phyloP scores from a whole-genome alignment of 2,329 filamentous ascomycete species.

The Onygenales sp. region DNA sequence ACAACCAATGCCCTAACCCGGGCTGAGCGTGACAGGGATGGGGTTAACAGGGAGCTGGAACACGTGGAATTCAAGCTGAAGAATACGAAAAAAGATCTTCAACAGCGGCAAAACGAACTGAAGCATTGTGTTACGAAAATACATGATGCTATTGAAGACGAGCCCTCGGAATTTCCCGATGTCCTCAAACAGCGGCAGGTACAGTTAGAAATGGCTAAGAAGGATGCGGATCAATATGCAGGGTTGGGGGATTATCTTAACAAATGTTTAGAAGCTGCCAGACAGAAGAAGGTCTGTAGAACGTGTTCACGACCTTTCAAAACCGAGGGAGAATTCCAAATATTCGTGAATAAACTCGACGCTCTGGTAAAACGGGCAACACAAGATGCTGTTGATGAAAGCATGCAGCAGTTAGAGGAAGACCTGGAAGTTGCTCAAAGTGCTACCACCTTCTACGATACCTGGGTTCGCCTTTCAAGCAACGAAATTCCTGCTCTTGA shows the following conservation, averaged over 20 bases:
- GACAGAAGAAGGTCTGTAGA: slow-evolving; percentile 62
- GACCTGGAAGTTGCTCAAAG: slow-evolving; percentile 54
- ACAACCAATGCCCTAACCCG: slow-evolving; percentile 52
- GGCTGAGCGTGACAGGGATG: slow-evolving; percentile 61
- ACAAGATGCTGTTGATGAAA: slow-evolving; percentile 51
- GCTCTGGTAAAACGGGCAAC: slow-evolving; percentile 40
- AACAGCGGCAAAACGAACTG: slow-evolving; percentile 54
- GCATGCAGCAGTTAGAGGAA: slow-evolving; percentile 53
- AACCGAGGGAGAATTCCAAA: slow-evolving; percentile 48
- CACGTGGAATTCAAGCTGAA: slow-evolving; percentile 66
- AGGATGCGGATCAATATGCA: slow-evolving; percentile 58
- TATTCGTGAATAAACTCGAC: slow-evolving; percentile 58
- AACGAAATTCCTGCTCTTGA: slow-evolving; percentile 62
- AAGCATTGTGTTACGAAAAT: slow-evolving; percentile 54
- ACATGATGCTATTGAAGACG: slow-evolving; percentile 47
- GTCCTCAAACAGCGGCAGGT: slow-evolving; percentile 43
- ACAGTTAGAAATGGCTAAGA: slow-evolving; percentile 43
- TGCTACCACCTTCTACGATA: slow-evolving; percentile 61
- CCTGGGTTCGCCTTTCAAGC: slow-evolving; percentile 57
- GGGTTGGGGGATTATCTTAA: slow-evolving; percentile 63
- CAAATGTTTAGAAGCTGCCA: slow-evolving; percentile 56
- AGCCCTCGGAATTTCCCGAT: slow-evolving; percentile 42
- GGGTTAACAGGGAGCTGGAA: slow-evolving; percentile 61
- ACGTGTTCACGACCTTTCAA: slow-evolving; percentile 66
- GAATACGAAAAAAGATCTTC: slow-evolving; percentile 53